Conservation (phyloP, 78 protist species). For the Dictyostelium capitatum region DNA sequence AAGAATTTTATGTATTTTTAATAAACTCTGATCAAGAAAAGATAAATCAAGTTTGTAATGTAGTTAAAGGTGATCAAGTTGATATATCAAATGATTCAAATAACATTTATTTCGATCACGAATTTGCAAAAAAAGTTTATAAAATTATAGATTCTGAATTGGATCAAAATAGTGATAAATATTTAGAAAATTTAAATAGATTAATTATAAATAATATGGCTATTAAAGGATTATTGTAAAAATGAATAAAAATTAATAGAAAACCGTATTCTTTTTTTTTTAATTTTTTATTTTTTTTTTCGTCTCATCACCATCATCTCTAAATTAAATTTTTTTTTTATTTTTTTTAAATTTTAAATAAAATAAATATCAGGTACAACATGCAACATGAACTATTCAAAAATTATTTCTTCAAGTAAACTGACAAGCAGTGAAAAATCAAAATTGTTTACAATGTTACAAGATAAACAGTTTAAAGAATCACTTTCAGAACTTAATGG, state of each 20-base stretch:
- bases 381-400: no score
- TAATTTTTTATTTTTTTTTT: no score
- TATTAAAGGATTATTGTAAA: constrained; percentile 51
- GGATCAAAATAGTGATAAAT: background rate
- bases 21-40: constrained; percentile 26
- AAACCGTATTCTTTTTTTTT: no score
- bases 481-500: no score
- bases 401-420: no score
- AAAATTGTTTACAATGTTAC: no score
- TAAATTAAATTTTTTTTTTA: no score
- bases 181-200: constrained; percentile 23
- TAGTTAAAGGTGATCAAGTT: constrained; percentile 47
- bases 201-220: constrained; percentile 58
- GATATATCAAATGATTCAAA: background rate
- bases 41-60: background rate
- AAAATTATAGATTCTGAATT: background rate
- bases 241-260: background rate
- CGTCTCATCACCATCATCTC: no score
- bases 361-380: no score
- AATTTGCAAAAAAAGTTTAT: constrained; percentile 3
- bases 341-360: no score
- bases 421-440: no score
- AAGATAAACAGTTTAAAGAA: no score
- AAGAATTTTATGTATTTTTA: constrained; percentile 35
- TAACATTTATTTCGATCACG: constrained; percentile 21